These are phyloP conservation scores for Trichoderma virens DNA, from an alignment of 495 filamentous ascomycete genomes.

Conservation along the genomic window DNA sequence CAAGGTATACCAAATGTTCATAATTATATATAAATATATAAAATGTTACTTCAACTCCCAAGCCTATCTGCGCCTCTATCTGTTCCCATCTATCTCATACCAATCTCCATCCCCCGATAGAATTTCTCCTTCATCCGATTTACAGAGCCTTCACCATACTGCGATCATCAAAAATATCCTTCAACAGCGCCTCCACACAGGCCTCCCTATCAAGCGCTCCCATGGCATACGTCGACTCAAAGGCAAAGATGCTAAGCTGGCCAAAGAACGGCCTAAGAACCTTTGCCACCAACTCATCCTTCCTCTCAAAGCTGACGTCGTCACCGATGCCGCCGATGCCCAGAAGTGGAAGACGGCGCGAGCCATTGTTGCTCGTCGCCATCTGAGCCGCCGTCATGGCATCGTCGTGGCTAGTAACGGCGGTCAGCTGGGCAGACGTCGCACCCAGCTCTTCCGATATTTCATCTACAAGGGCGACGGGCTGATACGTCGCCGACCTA, in stretches of 20 bases:
- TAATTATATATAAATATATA: too few species aligned
- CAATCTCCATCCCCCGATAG: too few species aligned
- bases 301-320: constrained; percentile 42
- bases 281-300: constrained; percentile 64
- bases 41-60: not conserved
- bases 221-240: constrained; percentile 88
- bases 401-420: not conserved
- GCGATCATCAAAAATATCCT: constrained; percentile 77
- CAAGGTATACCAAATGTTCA: not conserved
- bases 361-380: constrained; percentile 17
- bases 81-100: not conserved
- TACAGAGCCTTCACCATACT: constrained; percentile 49
- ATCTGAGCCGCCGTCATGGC: constrained; percentile 12
- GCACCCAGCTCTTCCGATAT: constrained; percentile 69
- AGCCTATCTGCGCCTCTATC: not conserved
- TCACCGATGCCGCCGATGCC: constrained; percentile 42
- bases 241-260: constrained; percentile 82
- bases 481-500: constrained; percentile 60
- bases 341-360: constrained; percentile 37
- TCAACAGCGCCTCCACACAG: constrained; percentile 62
- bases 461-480: constrained; percentile 77
- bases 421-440: constrained; percentile 8
- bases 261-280: constrained; percentile 84
- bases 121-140: not conserved
- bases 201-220: constrained; percentile 56